phyloP scores from a whole-genome alignment of 371 early-diverging fungal species.

The Conidiobolus incongruus region DNA sequence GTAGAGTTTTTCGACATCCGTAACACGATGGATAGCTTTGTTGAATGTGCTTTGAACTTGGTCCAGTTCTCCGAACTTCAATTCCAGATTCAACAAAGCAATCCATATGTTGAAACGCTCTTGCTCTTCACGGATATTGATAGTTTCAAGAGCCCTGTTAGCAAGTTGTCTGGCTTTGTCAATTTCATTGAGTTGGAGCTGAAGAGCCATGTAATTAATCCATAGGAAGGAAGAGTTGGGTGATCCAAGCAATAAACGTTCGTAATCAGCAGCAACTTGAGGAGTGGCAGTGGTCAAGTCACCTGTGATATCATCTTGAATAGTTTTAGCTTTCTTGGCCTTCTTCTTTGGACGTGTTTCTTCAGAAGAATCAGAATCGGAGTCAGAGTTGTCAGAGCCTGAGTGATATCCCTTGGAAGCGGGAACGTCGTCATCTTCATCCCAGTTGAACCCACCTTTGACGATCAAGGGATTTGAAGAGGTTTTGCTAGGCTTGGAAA shows the following conservation, averaged over 20 bases:
- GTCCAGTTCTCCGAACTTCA: constrained; percentile 67
- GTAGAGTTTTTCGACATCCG: constrained; percentile 73
- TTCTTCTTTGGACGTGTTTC: constrained; percentile 11
- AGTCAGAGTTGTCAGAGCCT: constrained; percentile 5
- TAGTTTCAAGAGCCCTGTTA: constrained; percentile 82
- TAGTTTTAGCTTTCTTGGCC: constrained; percentile 22
- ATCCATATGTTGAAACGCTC: constrained; percentile 93
- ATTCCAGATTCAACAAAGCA: constrained; percentile 82
- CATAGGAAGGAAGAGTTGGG: constrained; percentile 90
- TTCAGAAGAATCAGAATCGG: constrained; percentile 19
- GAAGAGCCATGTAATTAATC: constrained; percentile 97
- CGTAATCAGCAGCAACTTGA: constrained; percentile 48
- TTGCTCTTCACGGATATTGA: constrained; percentile 75
- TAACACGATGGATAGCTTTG: constrained; percentile 41
- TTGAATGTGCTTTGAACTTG: constrained; percentile 56
- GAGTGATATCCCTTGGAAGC: background rate
- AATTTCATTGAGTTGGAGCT: constrained; percentile 70
- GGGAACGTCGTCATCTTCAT: constrained; percentile 2
- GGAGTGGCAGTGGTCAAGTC: constrained; percentile 27
- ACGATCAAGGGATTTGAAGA: background rate
- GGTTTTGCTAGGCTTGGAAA: background rate
- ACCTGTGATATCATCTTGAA: constrained; percentile 23
- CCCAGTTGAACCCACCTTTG: background rate
- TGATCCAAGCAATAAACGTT: constrained; percentile 71
- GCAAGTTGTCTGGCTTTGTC: constrained; percentile 78